A percentile compares a stretch with the other conserved stretches of the same genome.
phyloP scores from a whole-genome alignment of 2,329 filamentous ascomycete species.

The Clonostachys rhizophaga region DNA sequence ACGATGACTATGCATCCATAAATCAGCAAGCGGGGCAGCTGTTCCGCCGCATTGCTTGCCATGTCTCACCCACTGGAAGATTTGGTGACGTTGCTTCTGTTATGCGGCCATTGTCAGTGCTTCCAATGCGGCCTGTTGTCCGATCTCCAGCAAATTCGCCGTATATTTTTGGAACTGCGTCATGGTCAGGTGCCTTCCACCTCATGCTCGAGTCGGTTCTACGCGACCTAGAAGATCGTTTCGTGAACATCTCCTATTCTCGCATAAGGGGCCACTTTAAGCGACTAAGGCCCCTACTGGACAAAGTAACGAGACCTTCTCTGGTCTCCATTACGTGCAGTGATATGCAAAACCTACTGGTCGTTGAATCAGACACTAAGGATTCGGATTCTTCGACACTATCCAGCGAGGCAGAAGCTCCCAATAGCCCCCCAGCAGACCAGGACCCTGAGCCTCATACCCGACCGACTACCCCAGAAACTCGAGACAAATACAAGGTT shows the following conservation, averaged over 20 bases:
- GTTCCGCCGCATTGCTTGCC: constrained; percentile 33
- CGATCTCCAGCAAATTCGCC: too few species aligned
- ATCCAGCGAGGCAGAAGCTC: too few species aligned
- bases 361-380: constrained; percentile 12
- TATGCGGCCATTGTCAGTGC: too few species aligned
- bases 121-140: too few species aligned
- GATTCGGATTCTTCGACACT: background rate
- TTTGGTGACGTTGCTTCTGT: constrained; percentile 34
- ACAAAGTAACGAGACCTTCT: constrained; percentile 44
- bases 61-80: constrained; percentile 37
- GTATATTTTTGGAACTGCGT: background rate
- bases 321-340: constrained; percentile 50
- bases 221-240: constrained; percentile 56
- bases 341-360: constrained; percentile 44
- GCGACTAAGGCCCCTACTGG: constrained; percentile 42
- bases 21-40: constrained; percentile 43
- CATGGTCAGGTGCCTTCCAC: constrained; percentile 54
- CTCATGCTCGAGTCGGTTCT: constrained; percentile 50
- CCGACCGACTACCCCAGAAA: background rate
- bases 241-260: constrained; percentile 52
- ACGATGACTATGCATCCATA: constrained; percentile 25
- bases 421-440: too few species aligned
- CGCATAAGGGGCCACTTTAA: constrained; percentile 46
- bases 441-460: too few species aligned
- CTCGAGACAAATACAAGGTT: constrained; percentile 20